These are phyloP conservation scores for Perilla frutescens DNA, from an alignment of 257 asterid species.

Conservation along the genomic window DNA sequence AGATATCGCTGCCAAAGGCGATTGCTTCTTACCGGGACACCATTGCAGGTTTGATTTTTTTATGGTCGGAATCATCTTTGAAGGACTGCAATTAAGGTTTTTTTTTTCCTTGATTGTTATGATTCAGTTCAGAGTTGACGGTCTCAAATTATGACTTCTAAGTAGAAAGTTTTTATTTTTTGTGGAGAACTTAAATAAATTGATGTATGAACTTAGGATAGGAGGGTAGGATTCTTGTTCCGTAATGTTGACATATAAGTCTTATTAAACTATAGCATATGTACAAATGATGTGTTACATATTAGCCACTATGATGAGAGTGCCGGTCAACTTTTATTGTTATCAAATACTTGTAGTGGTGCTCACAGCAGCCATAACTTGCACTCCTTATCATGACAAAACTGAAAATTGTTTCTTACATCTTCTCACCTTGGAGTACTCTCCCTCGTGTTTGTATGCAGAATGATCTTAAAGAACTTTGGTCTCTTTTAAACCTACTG, in stretches of 20 bases:
- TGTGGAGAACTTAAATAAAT: too few relatives aligned
- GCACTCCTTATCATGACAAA: constrained; percentile 1
- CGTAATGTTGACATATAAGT: constrained; percentile 24
- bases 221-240: not conserved
- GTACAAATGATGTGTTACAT: constrained; percentile 23
- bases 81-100: constrained; percentile 24
- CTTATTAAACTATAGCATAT: constrained; percentile 23
- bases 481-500: constrained; percentile 95
- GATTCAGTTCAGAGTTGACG: not conserved
- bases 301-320: not conserved
- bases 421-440: constrained; percentile 15
- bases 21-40: constrained; percentile 98
- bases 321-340: constrained; percentile 4
- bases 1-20: constrained; percentile 99
- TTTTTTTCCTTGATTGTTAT: constrained; percentile 1
- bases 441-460: constrained; percentile 50
- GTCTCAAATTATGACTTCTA: constrained; percentile 5
- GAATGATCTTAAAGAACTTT: constrained; percentile 98
- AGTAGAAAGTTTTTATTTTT: not conserved
- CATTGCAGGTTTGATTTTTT: constrained; percentile 74
- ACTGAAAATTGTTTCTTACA: constrained; percentile 8
- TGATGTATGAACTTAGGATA: not conserved
- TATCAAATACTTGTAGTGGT: constrained; percentile 4
- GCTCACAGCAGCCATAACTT: constrained; percentile 22
- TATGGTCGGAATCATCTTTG: constrained; percentile 20